phyloP scores from a whole-genome alignment of 176 grass and related monocot species.

The Puccinellia tenuiflora region DNA sequence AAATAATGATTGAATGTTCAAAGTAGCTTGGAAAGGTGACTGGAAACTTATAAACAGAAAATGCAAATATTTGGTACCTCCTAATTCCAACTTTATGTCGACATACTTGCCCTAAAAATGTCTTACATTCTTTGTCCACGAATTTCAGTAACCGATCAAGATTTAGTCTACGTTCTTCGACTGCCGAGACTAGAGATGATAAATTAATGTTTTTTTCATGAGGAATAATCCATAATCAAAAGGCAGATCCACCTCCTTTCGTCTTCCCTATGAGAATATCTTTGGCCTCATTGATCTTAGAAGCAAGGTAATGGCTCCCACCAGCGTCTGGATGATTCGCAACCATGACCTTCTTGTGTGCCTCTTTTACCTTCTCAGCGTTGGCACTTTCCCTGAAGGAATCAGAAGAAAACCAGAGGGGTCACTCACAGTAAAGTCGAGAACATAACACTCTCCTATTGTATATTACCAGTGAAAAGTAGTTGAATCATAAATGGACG shows the following conservation, averaged over 20 bases:
- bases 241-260: conserved; percentile 73
- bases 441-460: not conserved
- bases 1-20: not conserved
- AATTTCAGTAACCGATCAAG: not conserved
- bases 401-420: conserved; percentile 4
- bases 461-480: not conserved
- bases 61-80: not conserved
- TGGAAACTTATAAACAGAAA: not conserved
- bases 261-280: conserved; percentile 77
- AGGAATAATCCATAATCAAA: conserved; percentile 40
- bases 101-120: not conserved
- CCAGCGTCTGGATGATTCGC: conserved; percentile 91
- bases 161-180: not conserved
- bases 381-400: conserved; percentile 55
- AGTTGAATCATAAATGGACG: not conserved
- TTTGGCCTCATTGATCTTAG: conserved; percentile 92
- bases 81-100: not conserved
- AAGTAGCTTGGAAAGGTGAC: not conserved
- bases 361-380: conserved; percentile 90
- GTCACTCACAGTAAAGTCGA: not conserved
- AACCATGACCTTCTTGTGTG: conserved; percentile 93
- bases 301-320: conserved; percentile 91
- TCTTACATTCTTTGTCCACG: not conserved
- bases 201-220: not conserved
- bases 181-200: not conserved